Evolutionary conservation across 2,329 filamentous ascomycete genomes (phyloP).

Genomic region (Bertia moriformis): DNA sequence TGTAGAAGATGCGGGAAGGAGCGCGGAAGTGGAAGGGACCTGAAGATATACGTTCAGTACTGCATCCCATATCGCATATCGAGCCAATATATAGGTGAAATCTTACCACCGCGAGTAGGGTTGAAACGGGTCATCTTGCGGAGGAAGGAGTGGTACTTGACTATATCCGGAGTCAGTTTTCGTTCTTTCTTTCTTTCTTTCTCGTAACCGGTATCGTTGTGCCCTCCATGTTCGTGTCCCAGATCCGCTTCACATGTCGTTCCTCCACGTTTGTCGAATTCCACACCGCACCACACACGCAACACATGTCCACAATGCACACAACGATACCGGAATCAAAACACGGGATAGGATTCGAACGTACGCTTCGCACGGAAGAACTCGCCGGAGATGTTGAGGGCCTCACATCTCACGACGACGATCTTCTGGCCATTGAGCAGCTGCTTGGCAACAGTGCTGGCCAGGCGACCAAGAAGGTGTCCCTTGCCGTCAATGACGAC

Average conservation of each 20-base stretch:
- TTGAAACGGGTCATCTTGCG: constrained; percentile 99
- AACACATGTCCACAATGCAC: no score
- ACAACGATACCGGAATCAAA: background rate
- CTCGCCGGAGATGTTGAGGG: constrained; percentile 99
- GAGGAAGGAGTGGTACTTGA: constrained; percentile 99
- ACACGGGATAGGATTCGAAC: constrained; percentile 30
- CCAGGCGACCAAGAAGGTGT: constrained; percentile 97
- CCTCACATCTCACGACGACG: constrained; percentile 95
- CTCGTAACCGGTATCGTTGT: no score
- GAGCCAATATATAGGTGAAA: constrained; percentile 23
- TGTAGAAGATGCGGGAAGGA: constrained; percentile 99
- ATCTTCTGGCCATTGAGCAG: constrained; percentile 98
- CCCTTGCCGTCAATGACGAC: constrained; percentile 99
- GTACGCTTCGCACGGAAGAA: constrained; percentile 99
- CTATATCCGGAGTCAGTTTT: constrained; percentile 34
- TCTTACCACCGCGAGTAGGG: constrained; percentile 95
- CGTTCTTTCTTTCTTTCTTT: background rate
- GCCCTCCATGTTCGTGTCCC: no score
- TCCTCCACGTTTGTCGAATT: no score
- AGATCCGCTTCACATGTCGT: no score
- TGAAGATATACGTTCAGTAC: constrained; percentile 43
- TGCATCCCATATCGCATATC: constrained; percentile 9
- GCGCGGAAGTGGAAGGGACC: constrained; percentile 99
- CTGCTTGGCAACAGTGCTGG: constrained; percentile 97
- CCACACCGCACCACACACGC: no score